Percentiles rank a stretch among this genome's conserved stretches.
Evolutionary conservation across 2,329 filamentous ascomycete genomes (phyloP).

Genomic region (Rhynchosporium agropyri): DNA sequence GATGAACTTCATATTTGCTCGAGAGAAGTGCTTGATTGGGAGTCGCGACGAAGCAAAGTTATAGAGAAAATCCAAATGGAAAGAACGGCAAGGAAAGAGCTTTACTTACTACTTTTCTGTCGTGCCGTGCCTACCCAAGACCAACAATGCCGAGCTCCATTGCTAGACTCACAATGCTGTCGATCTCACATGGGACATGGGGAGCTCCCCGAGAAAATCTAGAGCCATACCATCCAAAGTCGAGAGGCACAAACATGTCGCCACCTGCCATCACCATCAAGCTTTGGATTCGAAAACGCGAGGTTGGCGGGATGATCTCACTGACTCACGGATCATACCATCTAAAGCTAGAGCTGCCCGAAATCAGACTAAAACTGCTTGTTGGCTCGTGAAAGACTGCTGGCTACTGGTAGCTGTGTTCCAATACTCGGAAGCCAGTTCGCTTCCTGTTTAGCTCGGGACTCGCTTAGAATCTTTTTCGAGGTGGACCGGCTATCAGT

Average conservation of each 20-base stretch:
- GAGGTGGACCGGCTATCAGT: too few species aligned
- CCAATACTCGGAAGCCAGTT: too few species aligned
- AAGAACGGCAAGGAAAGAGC: background rate
- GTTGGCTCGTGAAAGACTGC: background rate
- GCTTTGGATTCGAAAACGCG: slow-evolving; percentile 8
- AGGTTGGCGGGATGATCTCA: slow-evolving; percentile 12
- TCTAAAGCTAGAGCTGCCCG: slow-evolving; percentile 11
- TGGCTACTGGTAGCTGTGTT: background rate
- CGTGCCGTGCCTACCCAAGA: background rate
- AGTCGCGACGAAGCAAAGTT: background rate
- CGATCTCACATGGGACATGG: background rate
- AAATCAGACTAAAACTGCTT: background rate
- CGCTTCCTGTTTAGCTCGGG: too few species aligned
- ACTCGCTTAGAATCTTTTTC: too few species aligned
- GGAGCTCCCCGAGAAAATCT: background rate
- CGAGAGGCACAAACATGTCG: background rate
- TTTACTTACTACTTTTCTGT: background rate
- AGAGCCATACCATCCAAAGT: too few species aligned
- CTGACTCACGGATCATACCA: slow-evolving; percentile 5
- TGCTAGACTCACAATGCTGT: background rate
- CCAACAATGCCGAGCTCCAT: slow-evolving; percentile 3
- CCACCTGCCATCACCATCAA: background rate
- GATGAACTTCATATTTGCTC: background rate
- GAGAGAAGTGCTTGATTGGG: background rate
- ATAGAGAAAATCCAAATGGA: background rate